Evolutionary conservation across 305 asterid species (phyloP), one percentile per base, ranked within the genome.

Genomic region (Solanum chacoense): DNA sequence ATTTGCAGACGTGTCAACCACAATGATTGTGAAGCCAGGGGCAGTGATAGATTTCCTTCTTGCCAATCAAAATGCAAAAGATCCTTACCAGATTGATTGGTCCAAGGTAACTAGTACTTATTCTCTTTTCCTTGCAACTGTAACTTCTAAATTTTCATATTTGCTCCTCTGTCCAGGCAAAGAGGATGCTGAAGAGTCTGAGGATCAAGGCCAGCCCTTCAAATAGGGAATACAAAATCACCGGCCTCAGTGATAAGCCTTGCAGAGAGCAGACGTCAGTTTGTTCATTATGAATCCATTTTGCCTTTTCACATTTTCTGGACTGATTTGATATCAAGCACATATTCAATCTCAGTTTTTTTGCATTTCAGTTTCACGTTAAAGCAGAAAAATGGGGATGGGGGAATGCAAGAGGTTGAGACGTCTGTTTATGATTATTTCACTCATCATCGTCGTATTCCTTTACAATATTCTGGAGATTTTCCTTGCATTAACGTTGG

Each of bases 11-110:
- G 95, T 92, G 45, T 94, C 98, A 6, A 95, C 98, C n/a, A 95
- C 98, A 3, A 95, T 95, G 98, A 95, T 93, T 26, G 94, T 95
- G 11, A 84, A 90, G 89, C 97, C 98, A 7, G 98, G 98, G 3
- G 94, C 95, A 4, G 94, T 95, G 8, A 29, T 93, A 0, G 94
- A 95, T 13, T 95, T 95, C 86, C 95, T 95, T 78, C 35, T 91
- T 1, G 67, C 42, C 8, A 94, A 94, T 75, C 97, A 95, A 89
- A 92, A 89, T 22, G 92, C 93, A 28, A 84, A 80, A 11, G 40
- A 93, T 77, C 95, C 95, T 45, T n/a, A 38, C 55, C 84, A 76
- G 18, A 85, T 95, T 79, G 94, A 95, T 69, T 95, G 98, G 98
- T 40, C 26, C 20, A 93, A 93, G 97, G 98, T 94, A 89, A 85